phyloP scores from a whole-genome alignment of 176 grass and related monocot species.

The Bonia amplexicaulis region DNA sequence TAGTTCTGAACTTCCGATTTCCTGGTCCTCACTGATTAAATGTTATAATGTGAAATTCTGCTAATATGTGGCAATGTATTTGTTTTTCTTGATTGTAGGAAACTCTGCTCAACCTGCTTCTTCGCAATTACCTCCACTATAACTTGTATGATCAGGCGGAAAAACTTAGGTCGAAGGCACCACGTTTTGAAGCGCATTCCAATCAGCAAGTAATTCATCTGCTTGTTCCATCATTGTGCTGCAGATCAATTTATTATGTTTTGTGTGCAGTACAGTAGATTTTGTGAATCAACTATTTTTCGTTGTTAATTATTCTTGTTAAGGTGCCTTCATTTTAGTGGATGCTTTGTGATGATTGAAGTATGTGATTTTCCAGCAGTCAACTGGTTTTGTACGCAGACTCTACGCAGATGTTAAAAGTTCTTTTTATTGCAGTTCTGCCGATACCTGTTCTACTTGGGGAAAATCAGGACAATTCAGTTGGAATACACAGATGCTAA shows the following conservation, averaged over 20 bases:
- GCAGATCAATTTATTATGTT: neutral
- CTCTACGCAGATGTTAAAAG: neutral
- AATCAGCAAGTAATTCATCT: constrained; percentile 64
- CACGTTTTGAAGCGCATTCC: constrained; percentile 86
- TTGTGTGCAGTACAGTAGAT: neutral
- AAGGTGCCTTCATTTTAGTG: neutral
- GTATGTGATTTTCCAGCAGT: neutral
- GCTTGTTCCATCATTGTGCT: neutral
- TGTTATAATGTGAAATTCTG: neutral
- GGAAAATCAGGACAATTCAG: constrained; percentile 91
- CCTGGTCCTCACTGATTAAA: neutral
- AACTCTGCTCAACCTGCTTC: constrained; percentile 81
- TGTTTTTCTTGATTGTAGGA: constrained; percentile 44
- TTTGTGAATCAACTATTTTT: neutral
- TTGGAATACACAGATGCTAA: constrained; percentile 92
- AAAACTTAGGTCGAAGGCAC: constrained; percentile 79
- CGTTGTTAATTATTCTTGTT: neutral
- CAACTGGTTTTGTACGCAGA: neutral
- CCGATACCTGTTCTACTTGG: constrained; percentile 82
- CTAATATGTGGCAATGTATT: neutral
- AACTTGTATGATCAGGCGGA: constrained; percentile 89
- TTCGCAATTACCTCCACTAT: constrained; percentile 88
- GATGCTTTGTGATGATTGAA: neutral
- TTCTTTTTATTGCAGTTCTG: constrained; percentile 54
- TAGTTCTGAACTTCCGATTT: constrained; percentile 27